Evolutionary conservation across 495 filamentous ascomycete genomes (phyloP), one percentile per base, ranked within the genome.

Genomic region (Recurvomyces mirabilis): DNA sequence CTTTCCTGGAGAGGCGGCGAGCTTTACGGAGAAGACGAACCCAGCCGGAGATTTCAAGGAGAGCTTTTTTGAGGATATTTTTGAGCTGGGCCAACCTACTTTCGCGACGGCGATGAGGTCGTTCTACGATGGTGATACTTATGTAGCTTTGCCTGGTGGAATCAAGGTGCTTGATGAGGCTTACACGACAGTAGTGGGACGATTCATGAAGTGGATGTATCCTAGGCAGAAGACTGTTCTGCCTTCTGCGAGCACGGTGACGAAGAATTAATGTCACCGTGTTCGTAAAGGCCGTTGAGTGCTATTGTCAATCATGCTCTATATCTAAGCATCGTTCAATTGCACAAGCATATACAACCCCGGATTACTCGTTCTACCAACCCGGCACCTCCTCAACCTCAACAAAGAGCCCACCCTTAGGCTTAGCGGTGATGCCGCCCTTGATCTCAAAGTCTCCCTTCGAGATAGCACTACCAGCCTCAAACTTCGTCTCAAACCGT

Each of bases 401-500:
- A 35, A 60, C 57, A 43, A 40, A 46, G 4, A 57, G 22, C 43
- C 63, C 56, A 18, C 53, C 62, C 55, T 62, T 64, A 13, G 64
- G 64, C 56, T 57, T 60, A 33, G 46, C 41, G 19, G 64, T 67
- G 22, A 65, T 54, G 5, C 57, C 61, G 6, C 61, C 58, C 47
- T 58, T 55, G 49, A 64, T 62, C 38, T 67, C 53, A 25, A 57
- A 21, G 32, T 49, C 23, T 38, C 48, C 51, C n/a, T 38, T 43
- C 12, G 34, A 17, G 7, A 46, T 20, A 18, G 35, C 46, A 47
- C 53, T 49, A 29, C 43, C 45, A 25, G 64, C 60, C 36, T 57
- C 54, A 21, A 64, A 50, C 61, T 74, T 70, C 53, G 86, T 74
- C 51, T 79, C 68, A 52, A 80, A 93, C 30, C 72, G 68, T 12